Conservation (phyloP, 495 filamentous ascomycete species). For the Aspergillus baeticus region DNA sequence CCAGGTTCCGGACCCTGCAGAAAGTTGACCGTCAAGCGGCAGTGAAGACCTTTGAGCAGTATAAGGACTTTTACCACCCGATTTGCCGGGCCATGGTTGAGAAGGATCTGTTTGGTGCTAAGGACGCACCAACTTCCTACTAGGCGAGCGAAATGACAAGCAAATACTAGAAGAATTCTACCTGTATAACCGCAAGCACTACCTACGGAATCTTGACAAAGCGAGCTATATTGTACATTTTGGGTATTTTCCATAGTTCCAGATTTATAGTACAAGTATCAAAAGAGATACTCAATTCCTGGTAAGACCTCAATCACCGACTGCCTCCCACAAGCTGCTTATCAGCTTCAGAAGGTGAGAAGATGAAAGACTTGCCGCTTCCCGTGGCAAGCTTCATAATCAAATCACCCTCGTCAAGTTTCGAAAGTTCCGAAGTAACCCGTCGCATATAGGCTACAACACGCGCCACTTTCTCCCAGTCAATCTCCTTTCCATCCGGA, state of each 20-base stretch:
- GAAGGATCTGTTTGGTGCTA: slow-evolving; percentile 70
- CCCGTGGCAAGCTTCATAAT: slow-evolving; percentile 32
- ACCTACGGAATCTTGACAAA: neutral
- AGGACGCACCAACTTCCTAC: too few relatives aligned
- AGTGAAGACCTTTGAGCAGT: slow-evolving; percentile 77
- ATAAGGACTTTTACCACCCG: slow-evolving; percentile 91
- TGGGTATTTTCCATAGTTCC: neutral
- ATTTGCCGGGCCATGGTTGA: slow-evolving; percentile 82
- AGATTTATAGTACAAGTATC: neutral
- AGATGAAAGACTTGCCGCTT: slow-evolving; percentile 29
- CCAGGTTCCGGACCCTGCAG: slow-evolving; percentile 65
- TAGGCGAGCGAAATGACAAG: too few relatives aligned
- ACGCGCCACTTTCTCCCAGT: slow-evolving; percentile 66
- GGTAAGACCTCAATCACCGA: slow-evolving; percentile 13
- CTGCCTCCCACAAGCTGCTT: slow-evolving; percentile 32
- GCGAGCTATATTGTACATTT: slow-evolving; percentile 1
- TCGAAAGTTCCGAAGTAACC: slow-evolving; percentile 60
- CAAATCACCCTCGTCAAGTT: slow-evolving; percentile 58
- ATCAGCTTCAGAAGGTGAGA: slow-evolving; percentile 35
- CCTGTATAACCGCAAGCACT: neutral
- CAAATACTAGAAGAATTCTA: too few relatives aligned
- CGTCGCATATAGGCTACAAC: slow-evolving; percentile 79
- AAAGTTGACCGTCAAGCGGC: slow-evolving; percentile 72
- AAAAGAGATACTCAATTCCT: neutral
- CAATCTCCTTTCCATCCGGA: slow-evolving; percentile 54